Evolutionary conservation across 352 stramenopile species (phyloP).

Genomic region (Pythium utonaiense): DNA sequence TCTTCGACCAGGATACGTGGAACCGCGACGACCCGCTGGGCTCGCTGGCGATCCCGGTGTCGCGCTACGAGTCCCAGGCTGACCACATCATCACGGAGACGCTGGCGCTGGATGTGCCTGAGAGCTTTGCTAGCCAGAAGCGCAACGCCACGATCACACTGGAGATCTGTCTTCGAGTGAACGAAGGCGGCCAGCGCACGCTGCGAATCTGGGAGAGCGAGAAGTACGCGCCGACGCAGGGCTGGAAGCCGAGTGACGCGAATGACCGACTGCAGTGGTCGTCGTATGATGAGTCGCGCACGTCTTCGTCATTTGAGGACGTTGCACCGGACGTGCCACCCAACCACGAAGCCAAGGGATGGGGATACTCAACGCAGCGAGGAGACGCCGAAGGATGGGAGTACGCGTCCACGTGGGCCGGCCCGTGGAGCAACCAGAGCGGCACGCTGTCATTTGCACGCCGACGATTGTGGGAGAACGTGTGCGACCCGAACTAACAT

Average conservation of each 20-base stretch:
- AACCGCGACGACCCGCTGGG: constrained; percentile 66
- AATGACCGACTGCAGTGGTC: constrained; percentile 53
- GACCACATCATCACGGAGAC: constrained; percentile 51
- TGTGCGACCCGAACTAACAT: constrained; percentile 31
- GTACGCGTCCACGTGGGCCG: constrained; percentile 63
- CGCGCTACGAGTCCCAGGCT: constrained; percentile 41
- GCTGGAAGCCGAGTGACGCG: constrained; percentile 49
- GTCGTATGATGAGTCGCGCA: constrained; percentile 51
- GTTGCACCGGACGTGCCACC: constrained; percentile 54
- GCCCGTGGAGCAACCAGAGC: constrained; percentile 39
- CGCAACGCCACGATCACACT: constrained; percentile 31
- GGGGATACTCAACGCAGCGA: constrained; percentile 62
- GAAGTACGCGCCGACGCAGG: constrained; percentile 34
- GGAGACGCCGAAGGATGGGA: constrained; percentile 69
- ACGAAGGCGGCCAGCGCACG: constrained; percentile 52
- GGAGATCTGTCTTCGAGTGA: constrained; percentile 44
- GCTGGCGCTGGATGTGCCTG: constrained; percentile 44
- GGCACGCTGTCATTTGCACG: constrained; percentile 38
- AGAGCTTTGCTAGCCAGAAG: constrained; percentile 33
- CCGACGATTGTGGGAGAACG: constrained; percentile 69
- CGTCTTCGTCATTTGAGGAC: constrained; percentile 62
- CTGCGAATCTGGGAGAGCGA: constrained; percentile 73
- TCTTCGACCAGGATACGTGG: constrained; percentile 68
- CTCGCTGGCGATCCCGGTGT: constrained; percentile 43
- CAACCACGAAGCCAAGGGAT: constrained; percentile 47